A percentile compares a stretch with the other conserved stretches of the same genome.
Evolutionary conservation across 257 asterid genomes (phyloP).

Genomic region (Nicotiana noctiflora): DNA sequence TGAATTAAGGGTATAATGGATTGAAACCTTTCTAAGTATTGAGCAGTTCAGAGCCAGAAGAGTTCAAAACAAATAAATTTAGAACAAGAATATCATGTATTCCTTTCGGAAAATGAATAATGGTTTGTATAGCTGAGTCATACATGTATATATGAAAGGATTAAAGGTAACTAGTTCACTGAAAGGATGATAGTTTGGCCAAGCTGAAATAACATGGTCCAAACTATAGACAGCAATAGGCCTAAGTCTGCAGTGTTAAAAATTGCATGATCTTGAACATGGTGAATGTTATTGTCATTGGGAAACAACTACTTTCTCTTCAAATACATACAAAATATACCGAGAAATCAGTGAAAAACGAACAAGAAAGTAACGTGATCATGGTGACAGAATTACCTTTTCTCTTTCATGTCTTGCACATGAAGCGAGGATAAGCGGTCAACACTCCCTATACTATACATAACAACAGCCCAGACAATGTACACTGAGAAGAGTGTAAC

Average conservation of each 20-base stretch:
- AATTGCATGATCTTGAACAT: not conserved
- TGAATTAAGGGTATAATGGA: not conserved
- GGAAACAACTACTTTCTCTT: not conserved
- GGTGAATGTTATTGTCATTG: not conserved
- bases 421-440: constrained; percentile 20
- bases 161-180: no score
- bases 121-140: not conserved
- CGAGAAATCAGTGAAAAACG: not conserved
- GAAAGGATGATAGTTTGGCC: no score
- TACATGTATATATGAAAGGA: not conserved
- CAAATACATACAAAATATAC: not conserved
- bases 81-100: not conserved
- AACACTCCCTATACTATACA: constrained; percentile 30
- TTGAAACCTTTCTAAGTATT: not conserved
- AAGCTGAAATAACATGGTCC: no score
- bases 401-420: constrained; percentile 17
- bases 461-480: constrained; percentile 49
- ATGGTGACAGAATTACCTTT: constrained; percentile 29
- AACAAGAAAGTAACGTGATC: not conserved
- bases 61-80: no score
- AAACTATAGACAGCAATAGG: not conserved
- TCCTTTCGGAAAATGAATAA: not conserved
- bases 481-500: constrained; percentile 38
- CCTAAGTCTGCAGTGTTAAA: not conserved
- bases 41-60: not conserved